Percentiles rank a stretch among this genome's conserved stretches.
phyloP scores from a whole-genome alignment of 768 basidiomycete genomes.

The Boletus rubroflammeus region DNA sequence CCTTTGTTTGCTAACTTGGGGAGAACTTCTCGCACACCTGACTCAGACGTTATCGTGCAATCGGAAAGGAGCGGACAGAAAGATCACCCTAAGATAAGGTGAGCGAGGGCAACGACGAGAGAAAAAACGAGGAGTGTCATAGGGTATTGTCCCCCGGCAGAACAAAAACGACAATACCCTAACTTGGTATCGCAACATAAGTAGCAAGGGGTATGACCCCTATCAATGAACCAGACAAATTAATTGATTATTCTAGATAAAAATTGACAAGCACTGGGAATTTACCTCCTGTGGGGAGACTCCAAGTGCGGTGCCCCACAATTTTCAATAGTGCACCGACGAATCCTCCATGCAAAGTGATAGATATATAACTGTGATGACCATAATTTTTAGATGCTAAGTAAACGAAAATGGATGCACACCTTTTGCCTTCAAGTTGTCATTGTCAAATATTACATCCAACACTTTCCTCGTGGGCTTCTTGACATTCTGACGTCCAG shows the following conservation, averaged over 20 bases:
- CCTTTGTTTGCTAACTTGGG: not conserved
- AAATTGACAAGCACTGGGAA: slow-evolving; percentile 1
- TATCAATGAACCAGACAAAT: not conserved
- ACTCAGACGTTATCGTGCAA: not conserved
- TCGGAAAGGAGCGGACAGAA: not conserved
- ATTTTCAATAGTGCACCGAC: slow-evolving; percentile 50
- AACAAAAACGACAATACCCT: not conserved
- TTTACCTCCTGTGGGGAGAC: slow-evolving; percentile 58
- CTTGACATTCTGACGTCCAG: slow-evolving; percentile 35
- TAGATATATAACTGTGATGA: slow-evolving; percentile 48
- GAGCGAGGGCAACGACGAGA: not conserved
- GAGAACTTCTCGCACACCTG: not conserved
- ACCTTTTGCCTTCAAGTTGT: slow-evolving; percentile 45
- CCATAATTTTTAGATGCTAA: not conserved
- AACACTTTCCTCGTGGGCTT: slow-evolving; percentile 21
- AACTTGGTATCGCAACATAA: not conserved
- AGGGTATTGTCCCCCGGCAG: not conserved
- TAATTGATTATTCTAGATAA: not conserved
- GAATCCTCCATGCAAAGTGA: slow-evolving; percentile 59
- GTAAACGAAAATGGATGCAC: slow-evolving; percentile 17
- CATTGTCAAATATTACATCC: slow-evolving; percentile 45
- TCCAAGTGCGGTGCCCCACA: slow-evolving; percentile 38
- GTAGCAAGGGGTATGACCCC: slow-evolving; percentile 6
- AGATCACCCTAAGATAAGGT: not conserved
- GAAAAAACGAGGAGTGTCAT: not conserved